Conservation (phyloP, 73 alveolate genomes). For the Uronychia setigera region DNA sequence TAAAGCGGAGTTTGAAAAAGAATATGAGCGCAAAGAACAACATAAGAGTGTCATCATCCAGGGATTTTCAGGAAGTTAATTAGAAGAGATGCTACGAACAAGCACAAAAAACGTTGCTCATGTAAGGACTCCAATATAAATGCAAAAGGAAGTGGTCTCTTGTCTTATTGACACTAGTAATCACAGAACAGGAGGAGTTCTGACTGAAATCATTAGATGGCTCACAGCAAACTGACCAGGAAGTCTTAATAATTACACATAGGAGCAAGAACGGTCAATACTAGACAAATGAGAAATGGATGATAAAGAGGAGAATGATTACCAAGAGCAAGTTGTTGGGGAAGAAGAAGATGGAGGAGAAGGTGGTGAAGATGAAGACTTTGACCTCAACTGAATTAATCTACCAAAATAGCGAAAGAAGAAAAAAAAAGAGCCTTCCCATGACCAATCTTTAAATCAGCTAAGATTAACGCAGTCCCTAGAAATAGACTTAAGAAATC, state of each 20-base stretch:
- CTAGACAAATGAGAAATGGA: neutral
- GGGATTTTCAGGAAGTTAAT: constrained; percentile 66
- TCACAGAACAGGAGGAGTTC: constrained; percentile 46
- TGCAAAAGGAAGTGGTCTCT: constrained; percentile 63
- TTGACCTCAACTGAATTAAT: too few species aligned
- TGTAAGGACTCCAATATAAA: neutral
- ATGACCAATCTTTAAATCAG: too few species aligned
- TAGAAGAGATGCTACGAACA: constrained; percentile 74
- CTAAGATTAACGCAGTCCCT: too few species aligned
- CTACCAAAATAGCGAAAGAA: too few species aligned
- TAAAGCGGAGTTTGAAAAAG: constrained; percentile 43
- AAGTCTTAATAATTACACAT: neutral
- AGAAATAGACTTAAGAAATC: too few species aligned
- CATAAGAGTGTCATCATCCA: constrained; percentile 51
- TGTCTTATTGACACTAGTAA: constrained; percentile 49
- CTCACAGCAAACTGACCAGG: constrained; percentile 35
- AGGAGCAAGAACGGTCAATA: neutral
- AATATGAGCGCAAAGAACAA: constrained; percentile 43
- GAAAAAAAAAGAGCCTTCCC: too few species aligned
- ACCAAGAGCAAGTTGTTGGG: too few species aligned
- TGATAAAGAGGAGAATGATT: too few species aligned
- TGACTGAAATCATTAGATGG: constrained; percentile 66
- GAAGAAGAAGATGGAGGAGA: too few species aligned
- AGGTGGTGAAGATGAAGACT: too few species aligned
- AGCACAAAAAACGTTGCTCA: constrained; percentile 71